Percentiles rank a stretch among this genome's conserved stretches.
Conservation (phyloP, 257 asterid genomes). For the Gardenia jasminoides region DNA sequence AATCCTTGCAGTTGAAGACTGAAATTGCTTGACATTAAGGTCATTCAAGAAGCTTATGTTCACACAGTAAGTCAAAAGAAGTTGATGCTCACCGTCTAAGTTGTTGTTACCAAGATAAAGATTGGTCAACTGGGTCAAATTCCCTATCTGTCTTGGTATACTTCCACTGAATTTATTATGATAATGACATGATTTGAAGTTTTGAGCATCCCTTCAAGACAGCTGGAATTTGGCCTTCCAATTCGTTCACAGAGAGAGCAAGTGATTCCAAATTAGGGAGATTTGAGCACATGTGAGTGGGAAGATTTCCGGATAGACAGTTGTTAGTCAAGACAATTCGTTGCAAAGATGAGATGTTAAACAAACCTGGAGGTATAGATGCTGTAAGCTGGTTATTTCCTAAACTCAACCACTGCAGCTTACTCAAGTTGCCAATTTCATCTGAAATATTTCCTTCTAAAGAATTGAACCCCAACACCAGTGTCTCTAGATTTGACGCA, state of each 20-base stretch:
- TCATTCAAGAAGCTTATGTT: too few relatives aligned
- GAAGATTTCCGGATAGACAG: constrained; percentile 26
- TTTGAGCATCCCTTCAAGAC: constrained; percentile 24
- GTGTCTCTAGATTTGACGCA: constrained; percentile 9
- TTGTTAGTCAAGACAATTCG: constrained; percentile 13
- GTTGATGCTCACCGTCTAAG: constrained; percentile 28
- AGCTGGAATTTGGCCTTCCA: constrained; percentile 31
- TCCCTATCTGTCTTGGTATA: constrained; percentile 36
- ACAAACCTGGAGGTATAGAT: constrained; percentile 20
- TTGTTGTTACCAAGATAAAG: constrained; percentile 33
- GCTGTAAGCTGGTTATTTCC: constrained; percentile 24
- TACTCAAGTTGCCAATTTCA: constrained; percentile 16
- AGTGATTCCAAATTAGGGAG: constrained; percentile 23
- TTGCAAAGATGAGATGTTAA: constrained; percentile 19
- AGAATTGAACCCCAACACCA: constrained; percentile 19
- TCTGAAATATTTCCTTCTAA: constrained; percentile 16
- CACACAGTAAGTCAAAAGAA: background rate
- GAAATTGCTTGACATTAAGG: too few relatives aligned
- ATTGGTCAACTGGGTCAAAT: constrained; percentile 22
- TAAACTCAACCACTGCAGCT: constrained; percentile 20
- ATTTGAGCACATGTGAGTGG: constrained; percentile 18
- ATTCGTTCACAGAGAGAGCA: constrained; percentile 16
- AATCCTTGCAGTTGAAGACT: too few relatives aligned
- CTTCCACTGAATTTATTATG: constrained; percentile 34
- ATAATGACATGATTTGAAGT: constrained; percentile 23